Conservation (phyloP, 2,329 filamentous ascomycete genomes). For the Hirsutella minnesotensis region DNA sequence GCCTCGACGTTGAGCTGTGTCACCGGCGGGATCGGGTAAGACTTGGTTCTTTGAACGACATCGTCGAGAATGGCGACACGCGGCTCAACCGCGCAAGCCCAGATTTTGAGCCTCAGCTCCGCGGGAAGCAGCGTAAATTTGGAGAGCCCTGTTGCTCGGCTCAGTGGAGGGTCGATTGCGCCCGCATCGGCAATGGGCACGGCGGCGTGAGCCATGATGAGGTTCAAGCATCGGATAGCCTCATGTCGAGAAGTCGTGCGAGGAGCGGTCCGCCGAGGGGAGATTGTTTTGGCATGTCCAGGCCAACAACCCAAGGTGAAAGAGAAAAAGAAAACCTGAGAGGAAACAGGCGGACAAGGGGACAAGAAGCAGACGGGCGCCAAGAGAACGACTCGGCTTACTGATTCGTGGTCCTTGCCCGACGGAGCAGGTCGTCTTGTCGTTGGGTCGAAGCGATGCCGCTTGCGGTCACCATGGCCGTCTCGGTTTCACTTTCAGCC, state of each 20-base stretch:
- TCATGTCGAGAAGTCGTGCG: neutral
- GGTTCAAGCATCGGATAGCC: neutral
- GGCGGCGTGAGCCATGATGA: neutral
- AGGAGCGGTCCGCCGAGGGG: neutral
- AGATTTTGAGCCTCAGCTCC: conserved; percentile 26
- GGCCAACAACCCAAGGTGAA: neutral
- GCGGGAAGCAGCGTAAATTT: conserved; percentile 19
- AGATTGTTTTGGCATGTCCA: neutral
- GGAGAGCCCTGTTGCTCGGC: neutral
- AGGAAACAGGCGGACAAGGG: too few relatives aligned
- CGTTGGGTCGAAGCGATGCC: neutral
- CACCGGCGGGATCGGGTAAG: conserved; percentile 22
- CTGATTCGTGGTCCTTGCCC: neutral
- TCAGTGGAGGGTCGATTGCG: neutral
- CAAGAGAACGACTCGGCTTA: neutral
- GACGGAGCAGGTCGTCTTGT: neutral
- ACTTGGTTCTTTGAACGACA: conserved; percentile 15
- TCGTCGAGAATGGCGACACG: conserved; percentile 23
- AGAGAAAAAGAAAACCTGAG: neutral
- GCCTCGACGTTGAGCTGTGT: conserved; percentile 24
- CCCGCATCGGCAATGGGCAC: neutral
- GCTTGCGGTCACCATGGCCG: neutral
- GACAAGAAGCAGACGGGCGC: too few relatives aligned
- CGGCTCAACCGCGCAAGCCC: conserved; percentile 23
- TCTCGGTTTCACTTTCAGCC: neutral